These are phyloP conservation scores for Phytophthora pisi DNA, from an alignment of 352 stramenopile genomes.

Conservation along the genomic window DNA sequence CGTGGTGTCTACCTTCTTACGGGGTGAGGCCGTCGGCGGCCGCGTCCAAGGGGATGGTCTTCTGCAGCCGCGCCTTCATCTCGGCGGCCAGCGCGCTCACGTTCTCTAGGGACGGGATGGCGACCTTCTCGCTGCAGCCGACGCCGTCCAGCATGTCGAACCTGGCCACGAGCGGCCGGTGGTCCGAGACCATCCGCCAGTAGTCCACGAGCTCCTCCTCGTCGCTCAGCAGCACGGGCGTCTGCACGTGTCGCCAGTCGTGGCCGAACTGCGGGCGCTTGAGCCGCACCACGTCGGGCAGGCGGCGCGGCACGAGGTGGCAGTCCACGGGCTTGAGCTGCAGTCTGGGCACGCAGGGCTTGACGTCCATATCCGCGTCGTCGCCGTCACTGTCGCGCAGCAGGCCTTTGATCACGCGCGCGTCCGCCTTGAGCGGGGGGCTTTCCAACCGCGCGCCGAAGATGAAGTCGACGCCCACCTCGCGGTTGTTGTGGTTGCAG, in stretches of 20 bases:
- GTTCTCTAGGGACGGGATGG: constrained; percentile 25
- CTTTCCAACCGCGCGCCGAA: constrained; percentile 64
- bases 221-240: constrained; percentile 50
- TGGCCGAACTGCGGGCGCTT: constrained; percentile 82
- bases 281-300: constrained; percentile 69
- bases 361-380: constrained; percentile 5
- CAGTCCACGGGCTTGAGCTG: constrained; percentile 62
- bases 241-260: constrained; percentile 58
- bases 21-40: constrained; percentile 33
- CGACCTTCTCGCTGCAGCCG: constrained; percentile 2
- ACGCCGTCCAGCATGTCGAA: constrained; percentile 53
- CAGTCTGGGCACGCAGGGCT: constrained; percentile 27
- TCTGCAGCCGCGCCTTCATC: constrained; percentile 31
- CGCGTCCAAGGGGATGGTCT: constrained; percentile 23
- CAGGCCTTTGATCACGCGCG: background rate
- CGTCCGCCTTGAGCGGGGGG: background rate
- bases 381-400: constrained; percentile 7
- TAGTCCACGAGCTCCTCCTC: constrained; percentile 80
- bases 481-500: constrained; percentile 90
- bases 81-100: constrained; percentile 25
- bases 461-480: constrained; percentile 89
- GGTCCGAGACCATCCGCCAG: constrained; percentile 84
- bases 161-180: constrained; percentile 67
- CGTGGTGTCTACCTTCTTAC: constrained; percentile 25
- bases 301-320: constrained; percentile 63